Evolutionary conservation across 1,284 basidiomycete genomes (phyloP).

Genomic region (Apiotrichum veenhuisii): DNA sequence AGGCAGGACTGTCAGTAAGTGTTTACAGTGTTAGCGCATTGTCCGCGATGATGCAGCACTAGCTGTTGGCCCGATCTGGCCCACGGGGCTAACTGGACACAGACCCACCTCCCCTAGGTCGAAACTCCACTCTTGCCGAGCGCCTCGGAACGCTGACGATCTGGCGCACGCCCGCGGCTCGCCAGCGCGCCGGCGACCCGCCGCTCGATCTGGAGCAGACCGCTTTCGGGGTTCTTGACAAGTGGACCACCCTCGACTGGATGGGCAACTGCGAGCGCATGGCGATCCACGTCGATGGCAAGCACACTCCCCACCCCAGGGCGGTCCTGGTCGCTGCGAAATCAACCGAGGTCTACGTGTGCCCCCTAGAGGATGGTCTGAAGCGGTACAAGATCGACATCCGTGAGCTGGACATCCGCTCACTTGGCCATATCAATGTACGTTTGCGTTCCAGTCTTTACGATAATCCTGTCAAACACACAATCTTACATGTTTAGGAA

Average conservation of each 20-base stretch:
- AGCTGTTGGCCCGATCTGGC: no score
- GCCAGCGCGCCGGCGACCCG: neutral
- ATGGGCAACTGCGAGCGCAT: neutral
- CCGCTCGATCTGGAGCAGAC: neutral
- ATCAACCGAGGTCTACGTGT: neutral
- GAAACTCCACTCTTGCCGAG: no score
- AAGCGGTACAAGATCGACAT: neutral
- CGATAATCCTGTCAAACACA: no score
- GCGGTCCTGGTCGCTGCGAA: neutral
- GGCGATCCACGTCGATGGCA: neutral
- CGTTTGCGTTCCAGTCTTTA: neutral
- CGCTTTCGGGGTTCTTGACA: neutral
- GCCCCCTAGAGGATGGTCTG: neutral
- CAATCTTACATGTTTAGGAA: no score
- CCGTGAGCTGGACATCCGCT: neutral
- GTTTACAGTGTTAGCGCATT: no score
- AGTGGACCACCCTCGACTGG: neutral
- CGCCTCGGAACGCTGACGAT: neutral
- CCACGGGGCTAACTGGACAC: no score
- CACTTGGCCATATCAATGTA: neutral
- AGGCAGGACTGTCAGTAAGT: neutral
- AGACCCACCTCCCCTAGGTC: no score
- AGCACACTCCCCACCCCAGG: neutral
- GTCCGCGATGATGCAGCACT: no score
- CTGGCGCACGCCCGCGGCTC: neutral